phyloP scores from a whole-genome alignment of 148 eudicot species.

The Rheum nobile region DNA sequence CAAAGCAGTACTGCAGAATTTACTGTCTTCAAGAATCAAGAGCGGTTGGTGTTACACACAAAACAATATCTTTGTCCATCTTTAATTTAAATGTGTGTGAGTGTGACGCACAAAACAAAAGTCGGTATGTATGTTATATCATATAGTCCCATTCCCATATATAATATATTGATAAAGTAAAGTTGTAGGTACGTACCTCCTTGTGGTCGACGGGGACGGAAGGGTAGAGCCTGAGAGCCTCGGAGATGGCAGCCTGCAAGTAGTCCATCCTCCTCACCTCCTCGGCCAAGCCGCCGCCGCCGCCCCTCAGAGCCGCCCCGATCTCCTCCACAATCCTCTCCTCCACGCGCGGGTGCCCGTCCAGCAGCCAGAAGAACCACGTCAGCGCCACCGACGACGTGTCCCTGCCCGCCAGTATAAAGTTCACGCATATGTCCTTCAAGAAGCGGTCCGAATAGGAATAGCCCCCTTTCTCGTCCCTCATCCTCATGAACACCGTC shows the following conservation, averaged over 20 bases:
- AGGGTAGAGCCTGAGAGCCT: constrained; percentile 87
- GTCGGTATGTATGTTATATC: too few species aligned
- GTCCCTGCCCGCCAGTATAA: constrained; percentile 81
- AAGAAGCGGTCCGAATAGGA: constrained; percentile 56
- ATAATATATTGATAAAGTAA: too few species aligned
- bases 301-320: constrained; percentile 17
- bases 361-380: constrained; percentile 87
- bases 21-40: too few species aligned
- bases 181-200: constrained; percentile 40
- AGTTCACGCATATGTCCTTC: constrained; percentile 77
- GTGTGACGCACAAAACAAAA: too few species aligned
- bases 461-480: constrained; percentile 40
- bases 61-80: too few species aligned
- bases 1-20: too few species aligned
- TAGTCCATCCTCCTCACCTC: constrained; percentile 89
- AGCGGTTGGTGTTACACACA: too few species aligned
- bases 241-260: constrained; percentile 86
- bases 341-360: constrained; percentile 49
- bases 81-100: too few species aligned
- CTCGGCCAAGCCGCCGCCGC: constrained; percentile 25
- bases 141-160: too few species aligned
- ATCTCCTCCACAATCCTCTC: constrained; percentile 54
- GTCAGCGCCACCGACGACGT: constrained; percentile 78
- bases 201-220: constrained; percentile 97
- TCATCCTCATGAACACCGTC: constrained; percentile 22